Percentiles rank a stretch among this genome's conserved stretches.
Conservation (phyloP, 768 basidiomycete genomes). For the Rhizopogon salebrosus region DNA sequence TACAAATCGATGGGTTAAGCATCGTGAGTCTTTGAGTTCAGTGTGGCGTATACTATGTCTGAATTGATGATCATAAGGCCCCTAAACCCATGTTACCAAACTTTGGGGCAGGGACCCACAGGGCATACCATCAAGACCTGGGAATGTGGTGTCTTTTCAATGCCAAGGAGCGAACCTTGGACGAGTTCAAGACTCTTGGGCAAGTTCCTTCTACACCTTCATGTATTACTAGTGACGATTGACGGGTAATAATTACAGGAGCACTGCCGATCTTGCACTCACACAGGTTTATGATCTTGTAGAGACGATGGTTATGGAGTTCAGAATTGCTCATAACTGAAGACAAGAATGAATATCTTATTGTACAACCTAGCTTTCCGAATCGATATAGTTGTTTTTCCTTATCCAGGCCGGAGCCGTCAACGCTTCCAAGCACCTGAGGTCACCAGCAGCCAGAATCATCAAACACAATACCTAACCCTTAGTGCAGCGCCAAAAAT, state of each 20-base stretch:
- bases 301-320: slow-evolving; percentile 14
- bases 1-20: not conserved
- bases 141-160: slow-evolving; percentile 44
- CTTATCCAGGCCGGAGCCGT: too few species aligned
- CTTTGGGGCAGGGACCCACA: slow-evolving; percentile 38
- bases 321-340: too few species aligned
- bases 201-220: slow-evolving; percentile 1
- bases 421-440: too few species aligned
- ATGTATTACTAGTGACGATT: not conserved
- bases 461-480: too few species aligned
- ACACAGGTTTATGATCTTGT: slow-evolving; percentile 25
- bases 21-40: not conserved
- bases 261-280: slow-evolving; percentile 14
- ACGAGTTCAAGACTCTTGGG: slow-evolving; percentile 34
- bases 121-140: slow-evolving; percentile 39
- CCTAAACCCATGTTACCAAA: slow-evolving; percentile 44
- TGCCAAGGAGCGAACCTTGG: slow-evolving; percentile 36
- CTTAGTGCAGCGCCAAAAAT: too few species aligned
- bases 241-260: slow-evolving; percentile 4
- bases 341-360: too few species aligned
- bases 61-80: slow-evolving; percentile 19
- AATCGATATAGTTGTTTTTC: too few species aligned
- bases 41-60: not conserved
- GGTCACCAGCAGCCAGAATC: too few species aligned
- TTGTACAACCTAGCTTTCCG: too few species aligned